Evolutionary conservation across 1,284 basidiomycete genomes (phyloP).

Genomic region (Neonothopanus nambi): DNA sequence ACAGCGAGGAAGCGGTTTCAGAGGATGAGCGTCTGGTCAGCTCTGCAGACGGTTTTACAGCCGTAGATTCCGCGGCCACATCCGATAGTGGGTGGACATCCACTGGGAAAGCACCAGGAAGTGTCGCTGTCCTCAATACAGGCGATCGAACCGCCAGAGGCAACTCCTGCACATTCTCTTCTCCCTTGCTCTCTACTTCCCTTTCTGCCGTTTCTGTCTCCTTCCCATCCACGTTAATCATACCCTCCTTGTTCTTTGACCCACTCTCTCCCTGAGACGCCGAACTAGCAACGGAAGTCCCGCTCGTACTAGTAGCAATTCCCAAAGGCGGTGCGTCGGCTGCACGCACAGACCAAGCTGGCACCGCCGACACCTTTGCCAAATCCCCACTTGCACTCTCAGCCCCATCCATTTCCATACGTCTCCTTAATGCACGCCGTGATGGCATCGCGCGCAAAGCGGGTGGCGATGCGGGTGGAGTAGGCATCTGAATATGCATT

Average conservation of each 20-base stretch:
- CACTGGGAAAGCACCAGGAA: slow-evolving; percentile 20
- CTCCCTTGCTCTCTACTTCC: neutral
- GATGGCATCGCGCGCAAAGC: neutral
- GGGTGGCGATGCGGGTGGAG: slow-evolving; percentile 15
- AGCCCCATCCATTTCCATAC: neutral
- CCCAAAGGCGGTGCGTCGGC: slow-evolving; percentile 24
- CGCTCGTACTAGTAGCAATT: slow-evolving; percentile 4
- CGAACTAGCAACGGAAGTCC: too few relatives aligned
- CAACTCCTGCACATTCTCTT: neutral
- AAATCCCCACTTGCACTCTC: too few relatives aligned
- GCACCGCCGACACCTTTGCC: slow-evolving; percentile 16
- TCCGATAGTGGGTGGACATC: slow-evolving; percentile 11
- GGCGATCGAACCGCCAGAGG: slow-evolving; percentile 12
- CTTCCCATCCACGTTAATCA: neutral
- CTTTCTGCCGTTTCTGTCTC: neutral
- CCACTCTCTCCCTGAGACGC: neutral
- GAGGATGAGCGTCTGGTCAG: neutral
- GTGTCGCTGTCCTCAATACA: slow-evolving; percentile 17
- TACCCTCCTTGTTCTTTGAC: neutral
- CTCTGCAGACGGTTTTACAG: too few relatives aligned
- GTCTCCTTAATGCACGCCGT: neutral
- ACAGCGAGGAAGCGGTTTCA: neutral
- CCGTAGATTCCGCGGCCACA: neutral
- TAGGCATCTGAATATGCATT: slow-evolving; percentile 11
- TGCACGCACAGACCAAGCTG: slow-evolving; percentile 26